Evolutionary conservation across 2,329 filamentous ascomycete species (phyloP).

Genomic region (Fusarium sp.): DNA sequence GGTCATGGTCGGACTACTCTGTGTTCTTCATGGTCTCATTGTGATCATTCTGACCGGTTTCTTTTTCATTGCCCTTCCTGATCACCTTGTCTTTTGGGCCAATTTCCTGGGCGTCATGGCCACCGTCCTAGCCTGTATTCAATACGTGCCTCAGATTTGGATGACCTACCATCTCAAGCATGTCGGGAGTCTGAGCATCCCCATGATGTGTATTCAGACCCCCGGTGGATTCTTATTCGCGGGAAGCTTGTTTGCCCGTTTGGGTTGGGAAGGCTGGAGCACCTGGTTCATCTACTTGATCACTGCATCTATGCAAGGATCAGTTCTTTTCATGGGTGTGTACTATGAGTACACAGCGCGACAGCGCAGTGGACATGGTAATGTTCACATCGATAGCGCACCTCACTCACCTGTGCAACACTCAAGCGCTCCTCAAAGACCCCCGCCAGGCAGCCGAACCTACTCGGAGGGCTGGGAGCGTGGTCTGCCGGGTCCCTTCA

Average conservation of each 20-base stretch:
- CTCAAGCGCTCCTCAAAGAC: slow-evolving; percentile 50
- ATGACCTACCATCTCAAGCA: slow-evolving; percentile 89
- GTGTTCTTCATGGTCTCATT: slow-evolving; percentile 80
- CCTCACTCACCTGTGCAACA: slow-evolving; percentile 50
- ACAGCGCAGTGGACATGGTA: slow-evolving; percentile 49
- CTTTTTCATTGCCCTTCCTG: slow-evolving; percentile 73
- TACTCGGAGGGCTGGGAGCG: slow-evolving; percentile 66
- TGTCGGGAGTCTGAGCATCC: slow-evolving; percentile 91
- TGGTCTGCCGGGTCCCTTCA: slow-evolving; percentile 64
- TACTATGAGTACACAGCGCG: slow-evolving; percentile 73
- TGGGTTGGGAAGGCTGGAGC: slow-evolving; percentile 90
- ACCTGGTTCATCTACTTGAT: slow-evolving; percentile 93
- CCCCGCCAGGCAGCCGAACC: slow-evolving; percentile 57
- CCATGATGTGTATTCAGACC: slow-evolving; percentile 99
- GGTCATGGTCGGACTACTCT: slow-evolving; percentile 77
- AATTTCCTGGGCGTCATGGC: slow-evolving; percentile 86
- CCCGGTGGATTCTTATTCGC: slow-evolving; percentile 93
- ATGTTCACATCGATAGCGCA: slow-evolving; percentile 43
- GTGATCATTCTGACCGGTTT: slow-evolving; percentile 77
- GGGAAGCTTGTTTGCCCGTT: slow-evolving; percentile 81
- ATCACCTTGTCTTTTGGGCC: slow-evolving; percentile 81
- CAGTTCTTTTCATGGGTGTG: slow-evolving; percentile 82
- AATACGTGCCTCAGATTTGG: slow-evolving; percentile 96
- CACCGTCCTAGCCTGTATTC: slow-evolving; percentile 82
- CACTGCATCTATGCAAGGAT: slow-evolving; percentile 87